Conservation (phyloP, 2,329 filamentous ascomycete species). For the Colletotrichum siamense region DNA sequence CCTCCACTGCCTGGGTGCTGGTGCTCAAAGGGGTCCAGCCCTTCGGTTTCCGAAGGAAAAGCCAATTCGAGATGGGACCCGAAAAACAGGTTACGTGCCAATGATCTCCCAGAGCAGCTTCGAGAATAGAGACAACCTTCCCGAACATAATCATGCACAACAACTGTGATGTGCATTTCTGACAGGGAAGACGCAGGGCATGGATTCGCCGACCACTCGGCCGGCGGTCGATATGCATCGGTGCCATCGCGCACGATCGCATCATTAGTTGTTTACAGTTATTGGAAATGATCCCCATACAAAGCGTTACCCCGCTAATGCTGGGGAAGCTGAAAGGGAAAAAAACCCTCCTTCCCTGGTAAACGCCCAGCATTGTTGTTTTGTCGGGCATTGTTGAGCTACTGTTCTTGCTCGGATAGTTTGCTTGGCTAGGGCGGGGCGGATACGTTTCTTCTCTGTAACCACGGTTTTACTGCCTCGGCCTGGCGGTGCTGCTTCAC, state of each 20-base stretch:
- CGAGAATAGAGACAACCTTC: background rate
- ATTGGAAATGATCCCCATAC: background rate
- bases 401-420: background rate
- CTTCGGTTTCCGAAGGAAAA: background rate
- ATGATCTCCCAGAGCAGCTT: background rate
- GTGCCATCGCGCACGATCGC: background rate
- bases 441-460: slow-evolving; percentile 1
- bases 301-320: background rate
- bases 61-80: background rate
- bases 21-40: background rate
- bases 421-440: background rate
- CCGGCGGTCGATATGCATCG: background rate
- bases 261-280: background rate
- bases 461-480: slow-evolving; percentile 3
- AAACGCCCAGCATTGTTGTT: background rate
- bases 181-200: background rate
- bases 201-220: background rate
- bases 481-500: background rate
- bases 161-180: background rate
- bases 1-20: background rate
- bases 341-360: background rate
- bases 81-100: background rate
- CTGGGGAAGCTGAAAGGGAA: background rate
- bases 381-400: background rate
- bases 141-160: background rate